Conservation (phyloP, 2,329 filamentous ascomycete genomes). For the Ascochyta clinopodiicola region DNA sequence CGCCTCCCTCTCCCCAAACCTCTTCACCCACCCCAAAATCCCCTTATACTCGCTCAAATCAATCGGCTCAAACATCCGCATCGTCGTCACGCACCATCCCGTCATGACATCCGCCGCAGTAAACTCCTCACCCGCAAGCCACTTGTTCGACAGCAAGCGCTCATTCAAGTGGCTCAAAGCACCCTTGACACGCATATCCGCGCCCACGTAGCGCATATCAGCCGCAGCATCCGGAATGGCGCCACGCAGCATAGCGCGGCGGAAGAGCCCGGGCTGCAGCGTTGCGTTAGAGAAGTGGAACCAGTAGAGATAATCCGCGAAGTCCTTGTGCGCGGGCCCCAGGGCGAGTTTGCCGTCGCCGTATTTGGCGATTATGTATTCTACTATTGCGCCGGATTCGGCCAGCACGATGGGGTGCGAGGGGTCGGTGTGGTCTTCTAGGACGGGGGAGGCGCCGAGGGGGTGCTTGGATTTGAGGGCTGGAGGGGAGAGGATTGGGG, state of each 20-base stretch:
- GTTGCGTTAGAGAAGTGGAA: conserved; percentile 62
- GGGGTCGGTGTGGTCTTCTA: conserved; percentile 58
- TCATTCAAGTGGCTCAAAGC: conserved; percentile 58
- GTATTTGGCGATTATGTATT: conserved; percentile 67
- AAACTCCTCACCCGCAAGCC: conserved; percentile 67
- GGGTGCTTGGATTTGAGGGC: conserved; percentile 45
- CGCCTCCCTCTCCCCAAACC: conserved; percentile 35
- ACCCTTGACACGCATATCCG: conserved; percentile 45
- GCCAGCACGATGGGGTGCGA: conserved; percentile 61
- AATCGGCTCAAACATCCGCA: conserved; percentile 60
- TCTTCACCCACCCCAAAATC: conserved; percentile 39
- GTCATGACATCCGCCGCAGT: conserved; percentile 72
- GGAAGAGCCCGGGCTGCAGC: conserved; percentile 48
- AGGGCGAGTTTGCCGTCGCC: conserved; percentile 57
- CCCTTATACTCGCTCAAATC: conserved; percentile 43
- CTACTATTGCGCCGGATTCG: conserved; percentile 65
- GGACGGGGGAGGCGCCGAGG: conserved; percentile 64
- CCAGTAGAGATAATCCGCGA: conserved; percentile 70
- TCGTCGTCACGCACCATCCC: conserved; percentile 66
- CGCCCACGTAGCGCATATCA: conserved; percentile 45
- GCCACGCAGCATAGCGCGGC: conserved; percentile 35
- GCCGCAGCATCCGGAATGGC: conserved; percentile 37
- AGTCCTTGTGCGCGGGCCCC: conserved; percentile 55
- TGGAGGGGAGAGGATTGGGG: conserved; percentile 51
- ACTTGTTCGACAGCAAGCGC: conserved; percentile 57